Base-by-base conservation (phyloP, 208 protist species). In the Acanthamoeba pearcei region DNA sequence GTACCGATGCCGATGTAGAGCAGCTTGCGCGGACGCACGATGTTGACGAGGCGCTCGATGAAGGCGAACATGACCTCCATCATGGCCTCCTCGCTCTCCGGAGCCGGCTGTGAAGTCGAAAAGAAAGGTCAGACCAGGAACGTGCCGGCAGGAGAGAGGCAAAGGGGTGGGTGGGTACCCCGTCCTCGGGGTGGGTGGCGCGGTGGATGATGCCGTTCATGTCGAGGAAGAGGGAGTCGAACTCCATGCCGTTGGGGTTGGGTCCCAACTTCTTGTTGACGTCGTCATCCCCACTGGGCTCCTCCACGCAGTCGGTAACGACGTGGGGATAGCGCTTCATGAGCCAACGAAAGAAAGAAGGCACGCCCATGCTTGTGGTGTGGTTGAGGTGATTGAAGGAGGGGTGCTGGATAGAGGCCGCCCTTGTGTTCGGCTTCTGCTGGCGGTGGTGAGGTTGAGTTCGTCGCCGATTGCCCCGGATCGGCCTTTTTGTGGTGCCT, bases 151-250 rank as follows among this genome's bases (percentile, higher is more conserved):
- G n/a, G 4, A 90, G 62, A 62, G 35, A n/a, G 9, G 62, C 46
- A 9, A 24, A 72, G 19, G n/a, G n/a, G n/a, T n/a, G 38, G 38
- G 83, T 10, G 5, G 12, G 17, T 53, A 88, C 98, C 96, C 62
- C 97, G 96, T 98, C 98, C 35, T 99, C 99, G 78, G 99, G 99
- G 97, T 99, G 99, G 76, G 98, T 99, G 91, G 99, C 99, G 2
- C 99, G 99, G 96, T 99, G 99, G 90, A 99, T 99, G 42, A 99
- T 97, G 90, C 98, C 98, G 96, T 99, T 99, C 99, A 99, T 99
- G 96, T 99, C 99, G 10, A 99, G 96, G 97, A 99, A 99, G 1
- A 99, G 96, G 96, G 99, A 99, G 97, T 99, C 99, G 96, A 97
- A 99, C 92, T 99, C 98, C 4, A 96, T 68, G 3, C 97, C 96